These are phyloP conservation scores for Lunularia cruciata DNA, from an alignment of 225 moss, liverwort and hornwort genomes.

Conservation along the genomic window DNA sequence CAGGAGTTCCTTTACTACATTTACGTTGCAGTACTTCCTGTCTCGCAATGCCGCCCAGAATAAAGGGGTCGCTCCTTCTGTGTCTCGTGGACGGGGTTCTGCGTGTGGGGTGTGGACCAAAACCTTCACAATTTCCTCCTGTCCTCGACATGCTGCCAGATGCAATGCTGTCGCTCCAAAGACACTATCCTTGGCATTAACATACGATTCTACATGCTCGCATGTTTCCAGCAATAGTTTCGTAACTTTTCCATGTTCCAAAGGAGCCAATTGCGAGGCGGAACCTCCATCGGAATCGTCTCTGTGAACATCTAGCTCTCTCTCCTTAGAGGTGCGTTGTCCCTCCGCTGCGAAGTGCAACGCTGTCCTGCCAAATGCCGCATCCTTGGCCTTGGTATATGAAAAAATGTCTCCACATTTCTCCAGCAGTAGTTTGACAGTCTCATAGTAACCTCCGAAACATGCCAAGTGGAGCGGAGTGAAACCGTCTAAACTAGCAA, in stretches of 20 bases:
- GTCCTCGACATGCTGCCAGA: neutral
- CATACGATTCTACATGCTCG: constrained; percentile 27
- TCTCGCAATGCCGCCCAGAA: constrained; percentile 4
- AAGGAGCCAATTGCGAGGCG: too few species aligned
- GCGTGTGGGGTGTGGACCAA: neutral
- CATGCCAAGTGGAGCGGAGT: constrained; percentile 25
- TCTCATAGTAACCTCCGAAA: neutral
- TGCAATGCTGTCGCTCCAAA: constrained; percentile 12
- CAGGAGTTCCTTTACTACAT: neutral
- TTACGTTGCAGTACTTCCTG: too few species aligned
- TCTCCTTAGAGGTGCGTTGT: too few species aligned
- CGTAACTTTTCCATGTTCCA: too few species aligned
- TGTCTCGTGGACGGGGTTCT: constrained; percentile 5
- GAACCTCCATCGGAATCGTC: too few species aligned
- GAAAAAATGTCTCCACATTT: too few species aligned
- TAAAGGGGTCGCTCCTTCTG: constrained; percentile 11
- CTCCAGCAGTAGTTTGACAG: neutral
- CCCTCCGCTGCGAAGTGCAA: too few species aligned
- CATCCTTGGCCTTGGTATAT: too few species aligned
- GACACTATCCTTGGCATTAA: neutral
- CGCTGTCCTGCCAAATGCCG: too few species aligned
- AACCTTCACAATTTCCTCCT: neutral
- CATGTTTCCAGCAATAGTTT: too few species aligned
- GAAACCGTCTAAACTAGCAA: constrained; percentile 1
- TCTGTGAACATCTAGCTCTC: too few species aligned